These are phyloP conservation scores for Mycosarcoma mackinlayi DNA, from an alignment of 1,284 basidiomycete species.

Conservation along the genomic window DNA sequence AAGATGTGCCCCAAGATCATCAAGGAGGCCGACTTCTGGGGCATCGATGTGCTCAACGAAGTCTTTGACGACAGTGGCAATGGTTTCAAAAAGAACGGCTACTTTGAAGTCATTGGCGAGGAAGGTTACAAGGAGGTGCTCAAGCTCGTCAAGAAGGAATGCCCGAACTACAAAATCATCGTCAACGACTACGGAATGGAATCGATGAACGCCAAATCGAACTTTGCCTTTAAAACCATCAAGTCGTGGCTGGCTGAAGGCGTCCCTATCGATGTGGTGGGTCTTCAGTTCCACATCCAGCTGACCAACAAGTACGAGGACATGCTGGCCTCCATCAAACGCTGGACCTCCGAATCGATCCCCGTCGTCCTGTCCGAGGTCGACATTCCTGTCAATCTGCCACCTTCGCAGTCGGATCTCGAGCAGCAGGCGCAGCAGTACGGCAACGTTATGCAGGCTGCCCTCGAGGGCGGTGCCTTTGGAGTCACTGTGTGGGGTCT, in stretches of 20 bases:
- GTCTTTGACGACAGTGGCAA: constrained; percentile 38
- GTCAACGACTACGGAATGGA: constrained; percentile 51
- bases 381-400: constrained; percentile 40
- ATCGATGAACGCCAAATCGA: constrained; percentile 24
- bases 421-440: constrained; percentile 49
- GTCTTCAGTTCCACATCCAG: constrained; percentile 40
- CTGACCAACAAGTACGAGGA: constrained; percentile 26
- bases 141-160: constrained; percentile 42
- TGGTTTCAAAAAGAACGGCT: constrained; percentile 48
- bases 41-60: constrained; percentile 48
- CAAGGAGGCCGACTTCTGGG: constrained; percentile 47
- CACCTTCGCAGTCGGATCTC: constrained; percentile 27
- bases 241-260: constrained; percentile 40
- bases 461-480: constrained; percentile 38
- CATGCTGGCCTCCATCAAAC: constrained; percentile 42
- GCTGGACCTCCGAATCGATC: constrained; percentile 31
- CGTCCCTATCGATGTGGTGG: constrained; percentile 31
- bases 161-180: constrained; percentile 41
- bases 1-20: constrained; percentile 49
- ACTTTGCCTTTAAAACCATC: constrained; percentile 52
- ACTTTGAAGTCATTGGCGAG: constrained; percentile 45
- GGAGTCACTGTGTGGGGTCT: constrained; percentile 33
- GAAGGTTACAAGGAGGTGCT: constrained; percentile 42
- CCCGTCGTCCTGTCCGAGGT: constrained; percentile 44
- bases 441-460: constrained; percentile 37